These are phyloP conservation scores for Cordyceps farinosa DNA, from an alignment of 2,329 filamentous ascomycete genomes.

Conservation along the genomic window DNA sequence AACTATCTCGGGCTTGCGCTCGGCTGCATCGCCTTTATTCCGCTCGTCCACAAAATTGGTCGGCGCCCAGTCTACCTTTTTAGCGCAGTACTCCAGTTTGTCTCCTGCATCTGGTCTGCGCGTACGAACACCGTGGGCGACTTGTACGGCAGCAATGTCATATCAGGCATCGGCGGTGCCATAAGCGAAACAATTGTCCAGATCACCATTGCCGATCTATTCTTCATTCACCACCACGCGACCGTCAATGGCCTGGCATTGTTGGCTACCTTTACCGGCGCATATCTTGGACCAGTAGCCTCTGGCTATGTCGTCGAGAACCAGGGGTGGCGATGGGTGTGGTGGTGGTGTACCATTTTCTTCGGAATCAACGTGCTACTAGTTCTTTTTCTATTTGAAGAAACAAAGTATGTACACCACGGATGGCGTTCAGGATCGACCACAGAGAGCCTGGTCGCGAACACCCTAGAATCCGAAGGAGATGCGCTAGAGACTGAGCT, in stretches of 20 bases:
- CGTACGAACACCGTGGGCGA: slow-evolving; percentile 39
- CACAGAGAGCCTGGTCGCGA: not conserved
- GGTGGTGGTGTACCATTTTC: slow-evolving; percentile 30
- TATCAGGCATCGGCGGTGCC: slow-evolving; percentile 35
- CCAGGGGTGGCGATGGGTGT: slow-evolving; percentile 37
- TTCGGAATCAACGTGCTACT: slow-evolving; percentile 21
- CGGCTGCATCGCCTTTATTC: slow-evolving; percentile 24
- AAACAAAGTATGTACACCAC: slow-evolving; percentile 24
- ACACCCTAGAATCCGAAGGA: not conserved
- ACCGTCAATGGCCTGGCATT: slow-evolving; percentile 46
- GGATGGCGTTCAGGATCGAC: not conserved
- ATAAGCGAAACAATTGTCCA: slow-evolving; percentile 38
- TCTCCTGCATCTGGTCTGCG: slow-evolving; percentile 38
- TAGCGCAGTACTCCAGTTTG: slow-evolving; percentile 37
- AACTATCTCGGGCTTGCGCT: slow-evolving; percentile 22
- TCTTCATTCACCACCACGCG: slow-evolving; percentile 33
- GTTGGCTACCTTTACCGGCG: slow-evolving; percentile 28
- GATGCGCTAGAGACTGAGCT: slow-evolving; percentile 9
- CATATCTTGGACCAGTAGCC: slow-evolving; percentile 30
- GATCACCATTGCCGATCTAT: slow-evolving; percentile 35
- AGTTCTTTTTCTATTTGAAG: slow-evolving; percentile 35
- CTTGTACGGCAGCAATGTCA: slow-evolving; percentile 38
- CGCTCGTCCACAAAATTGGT: slow-evolving; percentile 25
- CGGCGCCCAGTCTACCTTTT: slow-evolving; percentile 28
- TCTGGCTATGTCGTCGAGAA: slow-evolving; percentile 26